Conservation (phyloP, 176 grass and related monocot genomes). For the Rhynchospora tenuis region DNA sequence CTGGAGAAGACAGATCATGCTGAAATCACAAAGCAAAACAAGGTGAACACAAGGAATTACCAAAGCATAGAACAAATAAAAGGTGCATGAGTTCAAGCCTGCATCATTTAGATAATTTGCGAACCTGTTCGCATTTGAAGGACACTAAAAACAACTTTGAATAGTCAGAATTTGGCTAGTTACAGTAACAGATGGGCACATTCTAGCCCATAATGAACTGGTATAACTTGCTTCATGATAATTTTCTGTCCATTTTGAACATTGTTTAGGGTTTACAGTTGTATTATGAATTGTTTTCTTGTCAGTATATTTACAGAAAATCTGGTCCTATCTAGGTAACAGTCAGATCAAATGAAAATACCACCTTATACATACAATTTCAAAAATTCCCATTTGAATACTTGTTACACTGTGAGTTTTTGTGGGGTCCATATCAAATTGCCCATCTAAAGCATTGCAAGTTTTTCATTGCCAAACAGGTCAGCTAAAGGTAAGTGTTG, state of each 20-base stretch:
- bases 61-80: not conserved
- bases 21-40: constrained; percentile 32
- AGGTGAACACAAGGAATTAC: not conserved
- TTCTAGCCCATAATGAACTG: not conserved
- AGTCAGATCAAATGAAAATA: not conserved
- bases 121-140: not conserved
- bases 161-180: not conserved
- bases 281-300: not conserved
- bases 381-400: not conserved
- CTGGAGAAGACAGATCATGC: constrained; percentile 59
- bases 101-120: not conserved
- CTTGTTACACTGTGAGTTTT: not conserved
- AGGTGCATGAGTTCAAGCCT: not conserved
- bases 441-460: not conserved
- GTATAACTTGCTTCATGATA: not conserved
- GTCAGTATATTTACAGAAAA: not conserved
- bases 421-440: not conserved
- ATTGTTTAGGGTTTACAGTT: not conserved
- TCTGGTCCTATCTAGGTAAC: not conserved
- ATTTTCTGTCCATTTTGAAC: not conserved
- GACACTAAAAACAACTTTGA: not conserved
- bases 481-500: not conserved
- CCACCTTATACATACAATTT: not conserved
- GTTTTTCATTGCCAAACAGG: not conserved
- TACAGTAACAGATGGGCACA: not conserved